phyloP scores from a whole-genome alignment of 345 rosid species.

The Melaleuca alternifolia region DNA sequence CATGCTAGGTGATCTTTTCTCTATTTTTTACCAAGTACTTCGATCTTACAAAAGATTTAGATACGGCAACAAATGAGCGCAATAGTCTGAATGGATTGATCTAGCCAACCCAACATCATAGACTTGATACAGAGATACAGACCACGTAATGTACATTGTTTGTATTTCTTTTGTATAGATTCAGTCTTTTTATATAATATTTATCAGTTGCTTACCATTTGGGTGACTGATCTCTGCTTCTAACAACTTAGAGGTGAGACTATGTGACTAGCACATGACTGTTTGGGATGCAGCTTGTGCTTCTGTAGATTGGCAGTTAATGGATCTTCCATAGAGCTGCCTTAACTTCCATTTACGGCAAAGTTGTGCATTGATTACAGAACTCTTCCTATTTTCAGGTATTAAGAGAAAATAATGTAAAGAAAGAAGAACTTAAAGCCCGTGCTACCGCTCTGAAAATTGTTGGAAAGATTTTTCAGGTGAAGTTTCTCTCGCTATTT shows the following conservation, averaged over 20 bases:
- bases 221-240: neutral
- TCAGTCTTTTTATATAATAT: neutral
- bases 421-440: slow-evolving; percentile 68
- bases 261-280: neutral
- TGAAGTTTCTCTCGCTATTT: slow-evolving; percentile 3
- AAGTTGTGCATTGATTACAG: neutral
- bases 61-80: neutral
- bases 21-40: neutral
- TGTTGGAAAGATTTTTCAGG: slow-evolving; percentile 89
- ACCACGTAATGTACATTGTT: neutral
- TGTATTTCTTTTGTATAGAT: neutral
- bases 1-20: neutral
- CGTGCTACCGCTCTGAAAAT: slow-evolving; percentile 60
- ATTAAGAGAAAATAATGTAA: slow-evolving; percentile 45
- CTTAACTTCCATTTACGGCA: neutral
- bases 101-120: neutral
- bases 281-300: neutral
- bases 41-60: neutral
- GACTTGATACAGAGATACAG: neutral
- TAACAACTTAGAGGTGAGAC: neutral
- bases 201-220: neutral
- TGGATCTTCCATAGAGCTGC: neutral
- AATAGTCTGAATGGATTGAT: neutral
- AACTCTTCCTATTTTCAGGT: slow-evolving; percentile 28
- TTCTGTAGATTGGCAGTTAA: neutral